A percentile compares a stretch with the other conserved stretches of the same genome.
Evolutionary conservation across 2,329 filamentous ascomycete species (phyloP).

Genomic region (Fonsecaea erecta): DNA sequence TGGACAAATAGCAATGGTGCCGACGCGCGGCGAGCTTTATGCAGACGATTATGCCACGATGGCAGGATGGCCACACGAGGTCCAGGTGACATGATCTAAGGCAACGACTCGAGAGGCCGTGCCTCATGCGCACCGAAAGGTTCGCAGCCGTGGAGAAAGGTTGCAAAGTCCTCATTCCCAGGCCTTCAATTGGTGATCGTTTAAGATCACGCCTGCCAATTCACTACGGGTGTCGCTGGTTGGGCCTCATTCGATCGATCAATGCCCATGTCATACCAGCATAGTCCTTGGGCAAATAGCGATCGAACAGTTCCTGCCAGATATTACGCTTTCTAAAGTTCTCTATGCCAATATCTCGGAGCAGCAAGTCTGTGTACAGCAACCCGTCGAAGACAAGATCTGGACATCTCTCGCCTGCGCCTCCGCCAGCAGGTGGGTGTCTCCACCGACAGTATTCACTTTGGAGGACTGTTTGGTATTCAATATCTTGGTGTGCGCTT

Average conservation of each 20-base stretch:
- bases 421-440: constrained; percentile 61
- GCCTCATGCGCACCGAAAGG: no score
- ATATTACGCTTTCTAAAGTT: constrained; percentile 43
- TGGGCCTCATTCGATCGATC: constrained; percentile 2
- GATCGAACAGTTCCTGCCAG: constrained; percentile 42
- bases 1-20: neutral
- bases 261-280: constrained; percentile 48
- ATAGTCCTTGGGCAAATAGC: constrained; percentile 51
- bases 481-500: constrained; percentile 45
- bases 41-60: neutral
- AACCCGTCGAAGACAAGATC: constrained; percentile 77
- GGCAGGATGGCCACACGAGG: neutral
- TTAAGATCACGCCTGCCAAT: neutral
- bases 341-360: constrained; percentile 67
- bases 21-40: neutral
- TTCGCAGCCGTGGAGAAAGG: neutral
- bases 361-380: constrained; percentile 73
- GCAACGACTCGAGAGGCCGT: no score
- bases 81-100: neutral
- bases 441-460: constrained; percentile 72
- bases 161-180: neutral
- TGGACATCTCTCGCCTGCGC: constrained; percentile 65
- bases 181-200: neutral
- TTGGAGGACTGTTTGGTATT: constrained; percentile 64
- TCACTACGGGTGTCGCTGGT: neutral